Percentiles rank a stretch among this genome's conserved stretches.
Conservation (phyloP, 768 basidiomycete genomes). For the Cystofilobasidium ferigula region DNA sequence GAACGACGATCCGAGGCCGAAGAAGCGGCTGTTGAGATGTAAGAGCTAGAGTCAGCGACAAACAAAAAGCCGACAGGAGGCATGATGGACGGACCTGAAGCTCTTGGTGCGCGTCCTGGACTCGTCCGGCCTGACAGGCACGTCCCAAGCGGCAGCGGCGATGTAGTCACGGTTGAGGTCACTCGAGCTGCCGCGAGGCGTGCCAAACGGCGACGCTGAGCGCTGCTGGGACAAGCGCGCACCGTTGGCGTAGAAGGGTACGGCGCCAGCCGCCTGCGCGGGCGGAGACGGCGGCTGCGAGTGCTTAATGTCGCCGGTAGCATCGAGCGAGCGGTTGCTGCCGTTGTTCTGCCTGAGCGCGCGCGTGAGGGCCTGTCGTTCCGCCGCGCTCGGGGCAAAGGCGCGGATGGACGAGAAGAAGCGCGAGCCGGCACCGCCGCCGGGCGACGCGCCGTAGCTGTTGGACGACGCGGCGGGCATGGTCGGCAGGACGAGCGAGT, state of each 20-base stretch:
- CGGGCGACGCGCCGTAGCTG: constrained; percentile 10
- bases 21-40: background rate
- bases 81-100: constrained; percentile 12
- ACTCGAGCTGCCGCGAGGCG: constrained; percentile 14
- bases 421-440: constrained; percentile 13
- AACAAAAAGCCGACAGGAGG: no score
- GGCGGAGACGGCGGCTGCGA: background rate
- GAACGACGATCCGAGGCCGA: constrained; percentile 13
- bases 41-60: background rate
- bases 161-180: constrained; percentile 4
- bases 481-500: constrained; percentile 4
- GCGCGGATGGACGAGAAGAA: constrained; percentile 53
- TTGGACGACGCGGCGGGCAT: background rate
- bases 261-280: background rate
- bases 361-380: constrained; percentile 71
- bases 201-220: constrained; percentile 6
- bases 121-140: background rate
- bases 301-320: background rate
- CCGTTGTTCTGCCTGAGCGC: constrained; percentile 43
- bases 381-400: constrained; percentile 76
- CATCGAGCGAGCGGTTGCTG: constrained; percentile 13
- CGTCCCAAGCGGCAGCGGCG: constrained; percentile 18
- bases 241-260: background rate
- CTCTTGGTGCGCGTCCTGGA: constrained; percentile 8
- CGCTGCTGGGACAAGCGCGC: background rate